These are phyloP conservation scores for Lipomyces anomalus DNA, from an alignment of 805 yeast species.

Conservation along the genomic window DNA sequence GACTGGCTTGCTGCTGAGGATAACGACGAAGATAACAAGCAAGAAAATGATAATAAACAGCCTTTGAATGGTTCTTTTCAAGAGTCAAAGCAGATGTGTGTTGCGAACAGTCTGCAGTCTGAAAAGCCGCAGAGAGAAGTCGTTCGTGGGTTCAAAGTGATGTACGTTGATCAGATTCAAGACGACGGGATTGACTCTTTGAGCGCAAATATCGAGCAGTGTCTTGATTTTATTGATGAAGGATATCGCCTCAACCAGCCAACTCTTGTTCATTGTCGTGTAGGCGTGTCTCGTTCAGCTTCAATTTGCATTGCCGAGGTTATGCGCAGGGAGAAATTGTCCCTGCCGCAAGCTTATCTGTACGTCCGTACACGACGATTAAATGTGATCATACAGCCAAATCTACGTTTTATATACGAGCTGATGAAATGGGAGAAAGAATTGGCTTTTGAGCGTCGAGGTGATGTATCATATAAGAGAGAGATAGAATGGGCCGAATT, in stretches of 20 bases:
- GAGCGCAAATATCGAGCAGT: slow-evolving; percentile 52
- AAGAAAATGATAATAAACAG: not conserved
- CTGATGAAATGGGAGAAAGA: slow-evolving; percentile 63
- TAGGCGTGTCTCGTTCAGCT: slow-evolving; percentile 92
- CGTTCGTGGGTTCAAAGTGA: slow-evolving; percentile 39
- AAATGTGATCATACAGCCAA: slow-evolving; percentile 92
- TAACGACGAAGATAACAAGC: slow-evolving; percentile 1
- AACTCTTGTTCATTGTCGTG: slow-evolving; percentile 85
- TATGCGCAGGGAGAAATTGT: slow-evolving; percentile 65
- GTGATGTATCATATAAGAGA: slow-evolving; percentile 34
- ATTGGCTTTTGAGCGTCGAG: slow-evolving; percentile 27
- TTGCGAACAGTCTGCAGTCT: not conserved
- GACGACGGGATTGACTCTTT: slow-evolving; percentile 89
- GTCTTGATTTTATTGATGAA: slow-evolving; percentile 50
- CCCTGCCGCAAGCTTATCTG: slow-evolving; percentile 72
- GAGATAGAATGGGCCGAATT: slow-evolving; percentile 84
- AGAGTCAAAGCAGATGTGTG: not conserved
- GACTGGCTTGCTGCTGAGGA: slow-evolving; percentile 18
- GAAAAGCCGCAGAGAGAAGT: not conserved
- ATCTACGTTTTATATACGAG: slow-evolving; percentile 85
- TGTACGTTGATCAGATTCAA: slow-evolving; percentile 67
- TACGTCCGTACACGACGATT: slow-evolving; percentile 84
- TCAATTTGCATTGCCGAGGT: slow-evolving; percentile 94
- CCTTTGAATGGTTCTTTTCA: not conserved
- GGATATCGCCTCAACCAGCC: slow-evolving; percentile 41